phyloP scores from a whole-genome alignment of 2,329 filamentous ascomycete genomes.

The Fusarium liriodendri region DNA sequence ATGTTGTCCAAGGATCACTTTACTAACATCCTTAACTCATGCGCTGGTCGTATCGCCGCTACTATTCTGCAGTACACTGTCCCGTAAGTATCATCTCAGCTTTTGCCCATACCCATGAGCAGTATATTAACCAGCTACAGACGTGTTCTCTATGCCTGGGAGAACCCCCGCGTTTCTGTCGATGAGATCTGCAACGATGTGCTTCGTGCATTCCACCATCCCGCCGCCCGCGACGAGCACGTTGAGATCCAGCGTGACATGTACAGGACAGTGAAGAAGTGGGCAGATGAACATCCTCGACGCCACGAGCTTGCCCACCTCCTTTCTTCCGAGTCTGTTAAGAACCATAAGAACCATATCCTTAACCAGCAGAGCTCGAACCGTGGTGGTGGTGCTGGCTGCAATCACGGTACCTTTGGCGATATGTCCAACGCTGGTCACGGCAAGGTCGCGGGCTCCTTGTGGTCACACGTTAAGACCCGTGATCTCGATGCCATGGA shows the following conservation, averaged over 20 bases:
- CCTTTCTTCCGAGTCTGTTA: conserved; percentile 87
- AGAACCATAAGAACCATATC: conserved; percentile 82
- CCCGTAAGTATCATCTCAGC: conserved; percentile 64
- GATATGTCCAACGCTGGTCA: conserved; percentile 60
- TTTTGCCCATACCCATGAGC: background rate
- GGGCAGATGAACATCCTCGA: conserved; percentile 78
- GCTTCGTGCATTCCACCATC: conserved; percentile 89
- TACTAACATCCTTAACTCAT: conserved; percentile 81
- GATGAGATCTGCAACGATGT: conserved; percentile 87
- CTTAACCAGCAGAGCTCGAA: conserved; percentile 52
- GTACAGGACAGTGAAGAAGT: conserved; percentile 86
- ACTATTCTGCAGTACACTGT: conserved; percentile 87
- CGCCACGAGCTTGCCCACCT: conserved; percentile 76
- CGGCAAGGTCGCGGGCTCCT: conserved; percentile 67
- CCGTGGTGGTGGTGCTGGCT: conserved; percentile 47
- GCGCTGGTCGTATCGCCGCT: conserved; percentile 78
- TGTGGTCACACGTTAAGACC: conserved; percentile 71
- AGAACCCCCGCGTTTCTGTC: conserved; percentile 84
- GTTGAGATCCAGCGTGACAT: conserved; percentile 87
- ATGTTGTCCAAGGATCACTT: conserved; percentile 89
- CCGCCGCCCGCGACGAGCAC: conserved; percentile 79
- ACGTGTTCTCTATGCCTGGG: conserved; percentile 91
- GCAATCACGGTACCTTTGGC: conserved; percentile 58
- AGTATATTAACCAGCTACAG: conserved; percentile 48
- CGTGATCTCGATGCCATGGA: conserved; percentile 68